Percentiles rank a stretch among this genome's conserved stretches.
Conservation (phyloP, 2,329 filamentous ascomycete species). For the Teratosphaeria epicoccoides region DNA sequence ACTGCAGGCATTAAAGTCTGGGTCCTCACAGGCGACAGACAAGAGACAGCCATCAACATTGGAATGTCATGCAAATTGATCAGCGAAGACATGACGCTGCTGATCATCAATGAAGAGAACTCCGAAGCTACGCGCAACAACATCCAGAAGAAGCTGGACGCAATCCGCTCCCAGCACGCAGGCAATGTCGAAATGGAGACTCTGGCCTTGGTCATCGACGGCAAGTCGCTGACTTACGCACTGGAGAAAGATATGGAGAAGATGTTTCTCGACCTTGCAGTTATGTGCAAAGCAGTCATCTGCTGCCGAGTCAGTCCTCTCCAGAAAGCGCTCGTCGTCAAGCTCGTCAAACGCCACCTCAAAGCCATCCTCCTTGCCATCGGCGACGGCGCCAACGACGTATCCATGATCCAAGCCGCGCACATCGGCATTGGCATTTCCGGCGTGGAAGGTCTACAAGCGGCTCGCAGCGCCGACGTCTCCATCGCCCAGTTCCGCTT, state of each 20-base stretch:
- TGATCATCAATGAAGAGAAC: slow-evolving; percentile 89
- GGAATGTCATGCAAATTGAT: slow-evolving; percentile 99
- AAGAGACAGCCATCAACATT: slow-evolving; percentile 99
- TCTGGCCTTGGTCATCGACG: slow-evolving; percentile 87
- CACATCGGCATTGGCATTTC: slow-evolving; percentile 97
- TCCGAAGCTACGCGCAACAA: slow-evolving; percentile 74
- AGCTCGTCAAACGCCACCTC: slow-evolving; percentile 90
- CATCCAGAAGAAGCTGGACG: slow-evolving; percentile 84
- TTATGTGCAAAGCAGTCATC: slow-evolving; percentile 97
- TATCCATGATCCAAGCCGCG: slow-evolving; percentile 99
- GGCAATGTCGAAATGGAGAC: slow-evolving; percentile 71
- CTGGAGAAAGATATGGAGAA: slow-evolving; percentile 91
- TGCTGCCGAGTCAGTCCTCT: slow-evolving; percentile 92
- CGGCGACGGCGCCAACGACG: slow-evolving; percentile 94
- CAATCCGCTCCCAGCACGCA: slow-evolving; percentile 72
- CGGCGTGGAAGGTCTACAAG: slow-evolving; percentile 91
- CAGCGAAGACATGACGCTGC: slow-evolving; percentile 94
- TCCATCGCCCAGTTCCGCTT: slow-evolving; percentile 93
- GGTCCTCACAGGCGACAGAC: slow-evolving; percentile 93
- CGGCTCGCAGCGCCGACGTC: slow-evolving; percentile 88
- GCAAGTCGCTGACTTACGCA: slow-evolving; percentile 86
- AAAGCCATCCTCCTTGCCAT: slow-evolving; percentile 89
- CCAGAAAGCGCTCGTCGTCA: slow-evolving; percentile 94
- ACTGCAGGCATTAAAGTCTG: slow-evolving; percentile 97
- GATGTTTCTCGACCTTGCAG: slow-evolving; percentile 79